Evolutionary conservation across 176 grass and related monocot genomes (phyloP), one percentile per base, ranked within the genome.

Genomic region (Themeda triandra): DNA sequence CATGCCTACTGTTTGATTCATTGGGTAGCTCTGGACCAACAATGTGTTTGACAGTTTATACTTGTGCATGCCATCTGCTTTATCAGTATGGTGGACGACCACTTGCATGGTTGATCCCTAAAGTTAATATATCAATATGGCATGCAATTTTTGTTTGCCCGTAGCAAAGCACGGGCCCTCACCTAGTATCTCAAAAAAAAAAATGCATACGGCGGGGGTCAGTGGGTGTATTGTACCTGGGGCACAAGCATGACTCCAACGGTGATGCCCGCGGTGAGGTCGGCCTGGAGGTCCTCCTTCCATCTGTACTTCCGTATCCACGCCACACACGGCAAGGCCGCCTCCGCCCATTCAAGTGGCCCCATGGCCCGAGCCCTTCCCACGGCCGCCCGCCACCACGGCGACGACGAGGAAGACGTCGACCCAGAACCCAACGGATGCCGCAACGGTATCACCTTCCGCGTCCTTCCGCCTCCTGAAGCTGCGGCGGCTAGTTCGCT

Each of bases 171-270:
- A 53, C 17, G 48, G 48, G 49, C 18, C 6, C 49, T 53, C 19
- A 56, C 51, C 51, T 56, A 9, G 18, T 78, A 83, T 66, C 41
- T 70, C 5, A 60, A 88, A 88, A 88, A 85, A n/a, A n/a, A 77
- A 56, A 56, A 9, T 8, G 44, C 15, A n/a, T 29, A 75, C 44
- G 45, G n/a, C 15, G 12, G 44, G 51, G 32, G 27, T 28, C 23
- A 63, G 32, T 6, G 18, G 29, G 56, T 24, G 73, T 53, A 53
- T 53, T 53, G 49, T 53, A 98, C 95, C 91, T 98, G 95, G 19
- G 95, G 95, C 59, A 98, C 95, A 13, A 98, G 95, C 91, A 98
- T 98, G 87, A 98, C 92, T 29, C 95, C 95, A 10, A 98, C 95
- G 33, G 95, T 98, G 83, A 91, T 71, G n/a, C 95, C 95, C n/a